These are phyloP conservation scores for Talaromyces albobiverticillius DNA, from an alignment of 2,329 filamentous ascomycete species.

Conservation along the genomic window DNA sequence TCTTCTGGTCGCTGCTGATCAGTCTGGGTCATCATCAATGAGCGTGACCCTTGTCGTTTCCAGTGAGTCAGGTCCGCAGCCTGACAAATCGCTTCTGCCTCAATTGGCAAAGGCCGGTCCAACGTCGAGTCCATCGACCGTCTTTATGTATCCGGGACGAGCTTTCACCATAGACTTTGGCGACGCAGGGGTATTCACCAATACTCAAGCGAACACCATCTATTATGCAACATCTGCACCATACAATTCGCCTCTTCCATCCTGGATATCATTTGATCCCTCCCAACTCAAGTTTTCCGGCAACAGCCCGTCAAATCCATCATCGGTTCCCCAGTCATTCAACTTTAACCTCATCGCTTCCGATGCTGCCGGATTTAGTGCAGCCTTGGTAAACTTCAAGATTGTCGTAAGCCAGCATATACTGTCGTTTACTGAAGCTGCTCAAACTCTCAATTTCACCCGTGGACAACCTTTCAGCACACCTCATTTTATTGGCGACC, in stretches of 20 bases:
- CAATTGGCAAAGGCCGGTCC: conserved; percentile 35
- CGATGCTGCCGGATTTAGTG: conserved; percentile 74
- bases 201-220: conserved; percentile 51
- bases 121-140: conserved; percentile 36
- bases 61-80: conserved; percentile 35
- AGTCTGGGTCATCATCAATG: conserved; percentile 60
- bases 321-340: conserved; percentile 69
- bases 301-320: conserved; percentile 62
- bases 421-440: conserved; percentile 60
- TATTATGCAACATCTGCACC: conserved; percentile 77
- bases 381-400: conserved; percentile 63
- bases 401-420: conserved; percentile 70
- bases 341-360: conserved; percentile 72
- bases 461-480: conserved; percentile 54
- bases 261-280: conserved; percentile 77
- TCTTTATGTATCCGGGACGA: conserved; percentile 37
- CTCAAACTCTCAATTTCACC: conserved; percentile 58
- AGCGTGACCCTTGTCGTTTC: conserved; percentile 70
- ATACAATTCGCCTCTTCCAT: conserved; percentile 72
- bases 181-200: conserved; percentile 60
- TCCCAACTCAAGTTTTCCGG: conserved; percentile 66
- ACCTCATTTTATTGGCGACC: conserved; percentile 46
- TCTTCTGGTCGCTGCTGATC: conserved; percentile 67
- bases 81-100: conserved; percentile 32
- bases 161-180: conserved; percentile 70